A percentile compares a stretch with the other conserved stretches of the same genome.
These are phyloP conservation scores for Ceratorhiza oryzae-sativae DNA, from an alignment of 1,284 basidiomycete species.

Conservation along the genomic window DNA sequence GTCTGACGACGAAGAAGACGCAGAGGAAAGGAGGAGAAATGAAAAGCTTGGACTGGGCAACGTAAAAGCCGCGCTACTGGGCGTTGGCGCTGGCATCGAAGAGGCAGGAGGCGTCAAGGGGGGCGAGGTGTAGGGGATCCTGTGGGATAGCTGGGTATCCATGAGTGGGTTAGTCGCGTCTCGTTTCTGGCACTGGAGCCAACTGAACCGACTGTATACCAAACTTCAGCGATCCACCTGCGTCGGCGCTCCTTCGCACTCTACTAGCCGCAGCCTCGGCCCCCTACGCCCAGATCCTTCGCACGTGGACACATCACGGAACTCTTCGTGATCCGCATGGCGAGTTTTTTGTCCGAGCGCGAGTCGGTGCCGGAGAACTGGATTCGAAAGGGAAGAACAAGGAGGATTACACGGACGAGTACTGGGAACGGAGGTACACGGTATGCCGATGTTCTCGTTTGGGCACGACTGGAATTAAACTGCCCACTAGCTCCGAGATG, in stretches of 20 bases:
- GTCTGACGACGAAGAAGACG: slow-evolving; percentile 61
- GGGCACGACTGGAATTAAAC: neutral
- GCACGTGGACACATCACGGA: slow-evolving; percentile 83
- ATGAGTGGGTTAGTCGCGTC: slow-evolving; percentile 69
- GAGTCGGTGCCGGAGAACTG: too few species aligned
- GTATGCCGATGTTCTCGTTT: slow-evolving; percentile 56
- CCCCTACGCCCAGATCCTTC: too few species aligned
- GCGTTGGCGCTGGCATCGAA: slow-evolving; percentile 57
- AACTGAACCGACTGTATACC: neutral
- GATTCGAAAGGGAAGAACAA: too few species aligned
- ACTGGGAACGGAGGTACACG: slow-evolving; percentile 88
- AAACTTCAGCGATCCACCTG: slow-evolving; percentile 73
- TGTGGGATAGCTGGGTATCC: slow-evolving; percentile 82
- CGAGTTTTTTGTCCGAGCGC: too few species aligned
- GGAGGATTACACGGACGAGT: too few species aligned
- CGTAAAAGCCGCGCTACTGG: slow-evolving; percentile 77
- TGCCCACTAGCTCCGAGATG: slow-evolving; percentile 1
- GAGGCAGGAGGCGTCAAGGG: slow-evolving; percentile 75
- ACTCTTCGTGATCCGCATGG: slow-evolving; percentile 86
- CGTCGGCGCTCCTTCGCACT: slow-evolving; percentile 78
- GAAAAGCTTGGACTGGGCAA: slow-evolving; percentile 85
- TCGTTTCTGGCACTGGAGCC: neutral
- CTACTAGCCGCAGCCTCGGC: too few species aligned
- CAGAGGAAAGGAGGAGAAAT: slow-evolving; percentile 75
- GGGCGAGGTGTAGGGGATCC: slow-evolving; percentile 86